These are phyloP conservation scores for Eucalyptus viminalis DNA, from an alignment of 345 rosid species.

Conservation along the genomic window DNA sequence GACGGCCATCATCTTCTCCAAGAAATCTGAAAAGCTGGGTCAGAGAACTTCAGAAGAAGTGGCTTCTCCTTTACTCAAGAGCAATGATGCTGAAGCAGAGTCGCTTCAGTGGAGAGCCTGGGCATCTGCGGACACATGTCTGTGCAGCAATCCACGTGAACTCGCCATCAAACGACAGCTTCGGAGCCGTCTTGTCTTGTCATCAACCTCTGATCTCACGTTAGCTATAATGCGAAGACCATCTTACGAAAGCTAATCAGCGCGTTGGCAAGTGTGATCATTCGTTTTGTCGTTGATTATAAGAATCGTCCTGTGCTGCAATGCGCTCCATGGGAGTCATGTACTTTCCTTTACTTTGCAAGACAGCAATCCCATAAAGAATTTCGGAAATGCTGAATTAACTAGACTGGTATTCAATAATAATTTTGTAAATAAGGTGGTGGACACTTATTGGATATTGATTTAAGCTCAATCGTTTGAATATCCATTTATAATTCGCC, in stretches of 20 bases:
- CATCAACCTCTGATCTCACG: neutral
- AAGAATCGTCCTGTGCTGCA: neutral
- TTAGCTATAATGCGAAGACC: neutral
- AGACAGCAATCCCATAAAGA: neutral
- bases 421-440: neutral
- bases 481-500: neutral
- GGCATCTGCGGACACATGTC: neutral
- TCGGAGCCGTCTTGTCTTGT: neutral
- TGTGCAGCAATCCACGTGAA: neutral
- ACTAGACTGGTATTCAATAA: neutral
- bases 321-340: neutral
- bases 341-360: neutral
- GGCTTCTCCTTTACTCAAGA: neutral
- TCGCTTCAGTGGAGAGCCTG: neutral
- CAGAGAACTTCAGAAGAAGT: neutral
- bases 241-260: neutral
- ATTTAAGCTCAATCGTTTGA: neutral
- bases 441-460: neutral
- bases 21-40: neutral
- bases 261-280: neutral
- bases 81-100: neutral
- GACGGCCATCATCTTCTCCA: neutral
- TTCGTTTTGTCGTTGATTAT: neutral
- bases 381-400: neutral
- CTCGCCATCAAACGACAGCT: neutral